Base-by-base conservation (phyloP, 2,329 filamentous ascomycete species). In the Aspergillus quadricinctus region DNA sequence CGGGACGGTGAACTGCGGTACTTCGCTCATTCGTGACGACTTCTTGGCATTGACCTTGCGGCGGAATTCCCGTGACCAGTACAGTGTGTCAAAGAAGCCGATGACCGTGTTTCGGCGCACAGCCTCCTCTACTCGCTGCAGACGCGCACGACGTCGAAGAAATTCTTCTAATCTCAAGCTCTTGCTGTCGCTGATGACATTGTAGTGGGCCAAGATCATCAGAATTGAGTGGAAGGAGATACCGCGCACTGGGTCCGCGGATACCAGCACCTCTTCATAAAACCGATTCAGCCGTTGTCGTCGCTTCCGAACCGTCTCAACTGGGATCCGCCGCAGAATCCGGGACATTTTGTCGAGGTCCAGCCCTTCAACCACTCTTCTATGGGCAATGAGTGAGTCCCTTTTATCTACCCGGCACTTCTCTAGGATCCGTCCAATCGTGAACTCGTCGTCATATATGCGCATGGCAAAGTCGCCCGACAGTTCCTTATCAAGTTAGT, bases 121-220 rank as follows among this genome's bases (percentile, higher is more conserved):
- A 64, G 94, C 91, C 74, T 99, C 93, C 66, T 99, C 91, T 1
- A 99, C 93, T 59, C 93, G 88, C 72, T 97, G 93, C 49, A 99
- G 81, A 53, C 93, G 86, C 31, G 92, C 91, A 59, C 93, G 87
- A 40, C 95, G 90, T 56, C 93, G 88, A 55, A 99, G 76, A 72
- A 96, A 99, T 70, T 99, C 94, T 68, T 99, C 94, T 2, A 99
- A 83, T 59, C 90, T 88, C 69, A 99, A 78, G 74, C 92, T 96
- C 80, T 97, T 97, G 78, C 88, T 97, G 74, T 99, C 94, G 64
- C 88, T 96, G 72, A 99, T 99, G 68, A 99, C 92, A 68, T 97
- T 99, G 81, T 99, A 96, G 74, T 99, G 94, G 35, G 95, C 93
- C 56, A 99, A 80, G 58, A 96, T 95, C 88, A 99, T 94, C 52